Evolutionary conservation across 192 early-diverging fungal genomes (phyloP), one percentile per base, ranked within the genome.

Genomic region (Mortierella alpina): DNA sequence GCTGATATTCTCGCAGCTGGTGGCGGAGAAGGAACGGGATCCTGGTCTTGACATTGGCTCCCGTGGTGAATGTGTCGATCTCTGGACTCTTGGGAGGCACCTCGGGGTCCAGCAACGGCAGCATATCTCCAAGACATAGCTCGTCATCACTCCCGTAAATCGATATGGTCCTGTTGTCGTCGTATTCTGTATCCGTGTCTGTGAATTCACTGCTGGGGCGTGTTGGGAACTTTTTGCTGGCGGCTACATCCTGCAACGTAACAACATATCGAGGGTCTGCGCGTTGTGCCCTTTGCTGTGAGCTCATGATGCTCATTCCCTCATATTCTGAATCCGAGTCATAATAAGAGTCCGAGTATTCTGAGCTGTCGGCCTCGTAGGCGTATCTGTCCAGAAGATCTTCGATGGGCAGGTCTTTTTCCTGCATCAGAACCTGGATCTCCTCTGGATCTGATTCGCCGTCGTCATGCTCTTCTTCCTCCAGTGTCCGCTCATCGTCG

Each of bases 1-100:
- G 86, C 76, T 98, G 97, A 83, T 98, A 97, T 75, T 93, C 92
- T 56, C 95, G 89, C 73, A 98, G 87, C 22, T 70, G 84, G 39
- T 91, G 91, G 17, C 91, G 84, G 53, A 94, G 65, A 40, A 94
- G 81, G 60, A 85, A 86, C 2, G 92, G 91, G 7, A 90, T 83
- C 40, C 68, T 74, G 47, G 89, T 90, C 46, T 81, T 75, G 9
- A 88, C 80, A 63, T 84, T 84, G 12, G 84, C 77, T 0, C 77
- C 84, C 9, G 81, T 75, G 10, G 82, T 48, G n/a, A 83, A 83
- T 1, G 75, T 85, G 7, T 76, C 82, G 6, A 54, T 44, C 63
- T 67, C 65, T 13, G 62, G 53, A 7, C 49, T 53, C 13, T 68
- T 66, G 1, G 56, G 54, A 39, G 54, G 63, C 8, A 54, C 42